These are phyloP conservation scores for Prototheca wickerhamii DNA, from an alignment of 163 green algal species.

Conservation along the genomic window DNA sequence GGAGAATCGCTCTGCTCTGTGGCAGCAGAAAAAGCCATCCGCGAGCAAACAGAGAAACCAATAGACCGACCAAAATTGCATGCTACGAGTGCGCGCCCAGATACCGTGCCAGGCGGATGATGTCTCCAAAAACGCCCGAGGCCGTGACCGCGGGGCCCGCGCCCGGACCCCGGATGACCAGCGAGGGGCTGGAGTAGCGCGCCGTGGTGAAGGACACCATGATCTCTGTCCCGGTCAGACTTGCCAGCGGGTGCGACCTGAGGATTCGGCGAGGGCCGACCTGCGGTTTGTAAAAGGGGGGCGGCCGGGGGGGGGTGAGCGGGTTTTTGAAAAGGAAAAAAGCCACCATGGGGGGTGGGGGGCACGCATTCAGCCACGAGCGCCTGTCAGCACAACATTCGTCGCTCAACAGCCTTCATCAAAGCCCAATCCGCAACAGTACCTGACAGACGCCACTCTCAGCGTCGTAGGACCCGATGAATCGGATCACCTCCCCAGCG, in stretches of 20 bases:
- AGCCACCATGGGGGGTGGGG: too few species aligned
- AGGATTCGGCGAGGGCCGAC: slow-evolving; percentile 32
- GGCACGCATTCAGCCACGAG: too few species aligned
- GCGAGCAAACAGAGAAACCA: too few species aligned
- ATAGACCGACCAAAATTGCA: too few species aligned
- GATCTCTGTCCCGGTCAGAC: slow-evolving; percentile 77
- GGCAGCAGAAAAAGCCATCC: too few species aligned
- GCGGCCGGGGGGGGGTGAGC: too few species aligned
- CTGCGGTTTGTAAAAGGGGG: background rate
- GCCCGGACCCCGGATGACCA: slow-evolving; percentile 80
- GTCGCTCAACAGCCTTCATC: background rate
- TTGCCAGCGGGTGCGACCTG: slow-evolving; percentile 68
- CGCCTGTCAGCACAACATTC: too few species aligned
- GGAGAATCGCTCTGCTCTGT: too few species aligned
- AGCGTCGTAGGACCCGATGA: slow-evolving; percentile 77
- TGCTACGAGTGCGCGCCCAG: slow-evolving; percentile 12
- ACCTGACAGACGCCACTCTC: slow-evolving; percentile 42
- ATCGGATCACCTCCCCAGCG: slow-evolving; percentile 67
- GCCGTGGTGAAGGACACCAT: slow-evolving; percentile 78
- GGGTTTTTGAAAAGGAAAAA: too few species aligned
- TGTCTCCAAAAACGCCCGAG: slow-evolving; percentile 79
- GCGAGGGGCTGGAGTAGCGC: slow-evolving; percentile 45
- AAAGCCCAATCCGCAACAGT: background rate
- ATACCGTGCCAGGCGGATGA: slow-evolving; percentile 62
- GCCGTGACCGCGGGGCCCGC: slow-evolving; percentile 85